phyloP scores from a whole-genome alignment of 768 basidiomycete genomes.

The Boletus pseudo-olivaceus region DNA sequence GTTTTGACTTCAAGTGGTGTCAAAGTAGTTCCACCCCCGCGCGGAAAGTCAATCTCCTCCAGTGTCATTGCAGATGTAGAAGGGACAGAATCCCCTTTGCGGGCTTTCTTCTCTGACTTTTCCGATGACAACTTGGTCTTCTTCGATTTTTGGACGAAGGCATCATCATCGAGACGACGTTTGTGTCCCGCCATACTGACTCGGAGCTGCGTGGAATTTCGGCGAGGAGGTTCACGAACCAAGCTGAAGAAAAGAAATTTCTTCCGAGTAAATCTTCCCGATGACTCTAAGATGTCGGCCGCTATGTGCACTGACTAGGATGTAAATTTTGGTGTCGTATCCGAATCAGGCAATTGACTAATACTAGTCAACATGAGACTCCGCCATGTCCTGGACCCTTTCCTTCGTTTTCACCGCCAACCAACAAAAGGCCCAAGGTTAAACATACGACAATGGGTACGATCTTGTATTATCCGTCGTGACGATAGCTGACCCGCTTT shows the following conservation, averaged over 20 bases:
- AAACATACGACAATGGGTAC: constrained; percentile 30
- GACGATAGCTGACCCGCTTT: constrained; percentile 4
- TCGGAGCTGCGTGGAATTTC: neutral
- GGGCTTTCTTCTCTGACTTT: constrained; percentile 23
- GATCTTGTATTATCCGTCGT: neutral
- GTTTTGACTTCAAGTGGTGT: constrained; percentile 89
- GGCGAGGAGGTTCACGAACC: neutral
- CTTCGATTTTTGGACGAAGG: constrained; percentile 51
- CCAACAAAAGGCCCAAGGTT: neutral
- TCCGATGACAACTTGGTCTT: constrained; percentile 49
- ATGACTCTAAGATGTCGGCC: neutral
- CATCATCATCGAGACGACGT: constrained; percentile 55
- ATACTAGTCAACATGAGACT: neutral
- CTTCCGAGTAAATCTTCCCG: neutral
- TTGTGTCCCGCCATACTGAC: constrained; percentile 50
- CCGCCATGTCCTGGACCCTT: neutral
- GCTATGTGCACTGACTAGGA: neutral
- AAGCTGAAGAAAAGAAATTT: neutral
- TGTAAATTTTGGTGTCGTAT: constrained; percentile 11
- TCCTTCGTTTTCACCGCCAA: neutral
- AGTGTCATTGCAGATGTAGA: constrained; percentile 39
- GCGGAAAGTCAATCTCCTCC: constrained; percentile 90
- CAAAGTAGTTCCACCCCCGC: constrained; percentile 87
- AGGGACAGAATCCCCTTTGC: constrained; percentile 28
- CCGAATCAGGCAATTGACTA: constrained; percentile 16